A percentile compares a stretch with the other conserved stretches of the same genome.
These are phyloP conservation scores for Wickerhamiella hasegawae DNA, from an alignment of 805 yeast species.

Conservation along the genomic window DNA sequence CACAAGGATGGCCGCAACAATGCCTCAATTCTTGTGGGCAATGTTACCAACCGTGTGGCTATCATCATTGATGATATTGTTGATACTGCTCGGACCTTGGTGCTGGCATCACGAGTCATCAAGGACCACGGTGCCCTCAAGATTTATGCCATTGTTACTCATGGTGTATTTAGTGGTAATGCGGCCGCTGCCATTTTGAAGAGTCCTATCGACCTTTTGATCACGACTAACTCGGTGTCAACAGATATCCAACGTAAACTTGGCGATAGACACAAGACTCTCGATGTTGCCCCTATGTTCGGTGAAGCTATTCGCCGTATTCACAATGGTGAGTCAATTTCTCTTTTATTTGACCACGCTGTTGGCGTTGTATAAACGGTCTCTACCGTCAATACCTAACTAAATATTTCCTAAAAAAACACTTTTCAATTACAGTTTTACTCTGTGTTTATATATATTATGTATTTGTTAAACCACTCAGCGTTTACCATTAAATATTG, in stretches of 20 bases:
- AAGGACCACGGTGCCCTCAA: slow-evolving; percentile 85
- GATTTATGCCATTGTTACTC: slow-evolving; percentile 80
- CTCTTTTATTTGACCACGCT: slow-evolving; percentile 78
- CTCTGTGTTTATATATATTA: no score
- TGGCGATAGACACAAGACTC: slow-evolving; percentile 54
- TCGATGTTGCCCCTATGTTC: slow-evolving; percentile 76
- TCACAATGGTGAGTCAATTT: slow-evolving; percentile 92
- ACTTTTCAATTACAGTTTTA: no score
- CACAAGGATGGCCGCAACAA: slow-evolving; percentile 58
- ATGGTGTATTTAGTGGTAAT: slow-evolving; percentile 86
- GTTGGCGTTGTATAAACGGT: slow-evolving; percentile 4
- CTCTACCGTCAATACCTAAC: no score
- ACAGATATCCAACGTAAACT: slow-evolving; percentile 42
- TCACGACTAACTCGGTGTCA: slow-evolving; percentile 85
- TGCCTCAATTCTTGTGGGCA: slow-evolving; percentile 93
- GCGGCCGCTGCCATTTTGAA: slow-evolving; percentile 56
- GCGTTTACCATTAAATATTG: no score
- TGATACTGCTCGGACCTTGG: slow-evolving; percentile 84
- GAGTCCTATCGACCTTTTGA: slow-evolving; percentile 63
- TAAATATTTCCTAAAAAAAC: no score
- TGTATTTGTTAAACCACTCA: no score
- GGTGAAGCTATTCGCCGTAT: slow-evolving; percentile 94
- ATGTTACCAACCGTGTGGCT: slow-evolving; percentile 72
- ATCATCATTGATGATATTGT: slow-evolving; percentile 87
- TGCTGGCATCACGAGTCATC: slow-evolving; percentile 78